Conservation (phyloP, 345 rosid genomes). For the Tarenaya hassleriana region DNA sequence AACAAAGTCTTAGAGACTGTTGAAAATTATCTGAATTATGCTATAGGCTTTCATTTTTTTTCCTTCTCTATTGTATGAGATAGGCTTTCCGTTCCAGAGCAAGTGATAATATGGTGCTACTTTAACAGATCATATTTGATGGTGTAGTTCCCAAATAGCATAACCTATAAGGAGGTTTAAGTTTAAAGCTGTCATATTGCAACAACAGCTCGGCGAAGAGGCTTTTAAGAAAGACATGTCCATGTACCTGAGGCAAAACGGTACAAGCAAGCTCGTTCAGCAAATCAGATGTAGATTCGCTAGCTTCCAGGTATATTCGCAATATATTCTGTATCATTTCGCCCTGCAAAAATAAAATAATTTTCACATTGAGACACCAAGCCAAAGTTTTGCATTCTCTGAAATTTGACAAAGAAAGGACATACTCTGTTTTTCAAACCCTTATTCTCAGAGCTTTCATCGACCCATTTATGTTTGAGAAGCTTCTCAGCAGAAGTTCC, state of each 20-base stretch:
- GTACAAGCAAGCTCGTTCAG: constrained; percentile 65
- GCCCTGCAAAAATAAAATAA: constrained; percentile 43
- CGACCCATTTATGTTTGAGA: constrained; percentile 50
- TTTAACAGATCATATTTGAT: no score
- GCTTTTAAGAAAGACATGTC: background rate
- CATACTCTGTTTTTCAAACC: constrained; percentile 75
- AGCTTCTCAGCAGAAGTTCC: constrained; percentile 64
- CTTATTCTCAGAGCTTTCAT: constrained; percentile 46
- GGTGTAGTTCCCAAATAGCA: constrained; percentile 5
- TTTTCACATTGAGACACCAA: constrained; percentile 19
- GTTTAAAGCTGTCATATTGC: background rate
- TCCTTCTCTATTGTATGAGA: background rate
- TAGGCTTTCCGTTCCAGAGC: constrained; percentile 7
- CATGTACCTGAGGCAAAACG: constrained; percentile 58
- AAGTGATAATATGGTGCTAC: constrained; percentile 6
- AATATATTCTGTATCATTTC: constrained; percentile 59
- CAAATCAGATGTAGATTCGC: constrained; percentile 52
- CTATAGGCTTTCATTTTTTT: background rate
- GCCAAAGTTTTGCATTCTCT: constrained; percentile 2
- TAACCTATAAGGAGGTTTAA: background rate
- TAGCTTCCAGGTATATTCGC: constrained; percentile 57
- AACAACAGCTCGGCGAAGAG: background rate
- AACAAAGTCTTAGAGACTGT: constrained; percentile 4
- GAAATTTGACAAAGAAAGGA: constrained; percentile 14
- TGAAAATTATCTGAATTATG: background rate